phyloP scores from a whole-genome alignment of 495 filamentous ascomycete species.

The Neurospora sublineolata region DNA sequence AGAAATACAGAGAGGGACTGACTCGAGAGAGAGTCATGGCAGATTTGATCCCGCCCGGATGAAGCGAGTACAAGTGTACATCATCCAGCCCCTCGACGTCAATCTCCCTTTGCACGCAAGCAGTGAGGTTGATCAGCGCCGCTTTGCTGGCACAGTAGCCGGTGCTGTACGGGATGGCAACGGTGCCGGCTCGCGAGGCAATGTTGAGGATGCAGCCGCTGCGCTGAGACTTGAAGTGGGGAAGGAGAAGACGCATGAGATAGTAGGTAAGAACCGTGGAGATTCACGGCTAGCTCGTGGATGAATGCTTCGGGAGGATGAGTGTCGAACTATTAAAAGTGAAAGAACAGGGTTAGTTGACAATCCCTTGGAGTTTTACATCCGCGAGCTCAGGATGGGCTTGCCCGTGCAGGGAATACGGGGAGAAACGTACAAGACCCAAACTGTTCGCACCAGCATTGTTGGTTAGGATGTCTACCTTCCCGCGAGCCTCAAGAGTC shows the following conservation, averaged over 20 bases:
- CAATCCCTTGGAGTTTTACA: neutral
- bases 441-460: slow-evolving; percentile 25
- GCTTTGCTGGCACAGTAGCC: slow-evolving; percentile 26
- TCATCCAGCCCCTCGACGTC: slow-evolving; percentile 19
- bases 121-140: slow-evolving; percentile 25
- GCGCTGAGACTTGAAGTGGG: slow-evolving; percentile 13
- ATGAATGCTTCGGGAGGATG: slow-evolving; percentile 34
- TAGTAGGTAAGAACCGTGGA: slow-evolving; percentile 37
- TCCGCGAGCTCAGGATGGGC: neutral
- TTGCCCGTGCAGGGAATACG: neutral
- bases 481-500: slow-evolving; percentile 6
- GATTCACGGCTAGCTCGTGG: slow-evolving; percentile 46
- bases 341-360: neutral
- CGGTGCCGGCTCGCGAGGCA: slow-evolving; percentile 22
- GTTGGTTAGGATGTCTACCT: slow-evolving; percentile 22
- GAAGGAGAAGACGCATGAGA: slow-evolving; percentile 22
- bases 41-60: slow-evolving; percentile 24
- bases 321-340: slow-evolving; percentile 9
- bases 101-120: slow-evolving; percentile 21
- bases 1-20: neutral
- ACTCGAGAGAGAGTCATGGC: slow-evolving; percentile 23
- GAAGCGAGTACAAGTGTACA: slow-evolving; percentile 22
- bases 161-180: slow-evolving; percentile 20
- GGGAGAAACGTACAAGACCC: slow-evolving; percentile 9
- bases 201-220: slow-evolving; percentile 24